Base-by-base conservation (phyloP, 2,329 filamentous ascomycete species). In the Scleromitrula shiraiana region DNA sequence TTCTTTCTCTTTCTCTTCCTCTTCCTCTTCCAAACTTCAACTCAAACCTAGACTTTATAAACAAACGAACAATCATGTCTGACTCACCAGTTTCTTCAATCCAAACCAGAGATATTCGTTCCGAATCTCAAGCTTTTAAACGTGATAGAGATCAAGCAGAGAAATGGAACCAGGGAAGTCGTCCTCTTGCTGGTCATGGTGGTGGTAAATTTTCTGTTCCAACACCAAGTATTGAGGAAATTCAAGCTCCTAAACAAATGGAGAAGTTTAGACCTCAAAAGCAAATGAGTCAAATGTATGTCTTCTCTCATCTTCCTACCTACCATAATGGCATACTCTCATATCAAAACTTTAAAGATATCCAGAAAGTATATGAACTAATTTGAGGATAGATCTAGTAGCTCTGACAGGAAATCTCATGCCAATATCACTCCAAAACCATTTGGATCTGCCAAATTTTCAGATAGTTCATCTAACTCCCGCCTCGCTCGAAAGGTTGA, bases 41-140 rank as follows among this genome's bases (percentile, higher is more conserved):
- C 3, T 23, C 26, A 49, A 29, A 23, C 15, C 17, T 24, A 35
- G n/a, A n/a, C n/a, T n/a, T n/a, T 22, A n/a, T 23, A 26, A 33
- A 15, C 41, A 17, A 22, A 7, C 26, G 30, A 50, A 23, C 22
- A 50, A 66, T 61, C 45, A 32, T 26, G 22, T 5, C 15, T 15
- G 22, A 20, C 22, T 38, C 24, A 38, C 46, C 54, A n/a, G 33
- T 41, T 8, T 55, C 58, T 42, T 50, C 58, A 4, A 7, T 60
- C 23, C 52, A 58, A 35, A 52, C 50, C 41, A 53, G 56, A 29
- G 62, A 64, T 50, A 58, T 64, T 46, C 61, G 62, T n/a, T 62
- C 61, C 9, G 51, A 51, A 5, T 50, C 55, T 19, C 49, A 55
- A 14, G 37, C 46, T 17, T 63, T 53, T 54, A 64, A 64, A 52